A percentile compares a stretch with the other conserved stretches of the same genome.
phyloP scores from a whole-genome alignment of 2,329 filamentous ascomycete species.

The Thelonectria rubi region DNA sequence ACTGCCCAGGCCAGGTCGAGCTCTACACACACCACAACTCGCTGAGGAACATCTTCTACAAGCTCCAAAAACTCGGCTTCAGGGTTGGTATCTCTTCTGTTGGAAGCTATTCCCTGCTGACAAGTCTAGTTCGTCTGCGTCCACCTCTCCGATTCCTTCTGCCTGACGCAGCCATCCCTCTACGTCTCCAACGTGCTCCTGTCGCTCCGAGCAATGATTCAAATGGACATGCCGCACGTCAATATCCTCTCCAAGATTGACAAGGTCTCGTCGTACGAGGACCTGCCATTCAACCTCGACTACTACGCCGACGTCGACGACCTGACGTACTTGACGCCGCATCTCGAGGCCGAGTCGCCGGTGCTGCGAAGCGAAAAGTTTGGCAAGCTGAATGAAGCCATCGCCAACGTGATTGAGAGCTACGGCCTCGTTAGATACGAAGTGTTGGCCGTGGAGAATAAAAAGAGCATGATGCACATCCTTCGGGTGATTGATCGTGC shows the following conservation, averaged over 20 bases:
- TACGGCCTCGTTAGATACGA: conserved; percentile 93
- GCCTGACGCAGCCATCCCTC: conserved; percentile 89
- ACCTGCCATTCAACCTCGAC: conserved; percentile 92
- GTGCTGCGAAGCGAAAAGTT: conserved; percentile 78
- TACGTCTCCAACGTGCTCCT: conserved; percentile 95
- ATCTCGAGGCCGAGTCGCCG: conserved; percentile 81
- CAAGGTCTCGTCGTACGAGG: conserved; percentile 84
- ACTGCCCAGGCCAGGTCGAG: conserved; percentile 97
- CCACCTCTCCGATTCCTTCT: conserved; percentile 93
- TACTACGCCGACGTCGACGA: conserved; percentile 99
- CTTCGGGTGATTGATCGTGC: conserved; percentile 90
- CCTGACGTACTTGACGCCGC: conserved; percentile 81
- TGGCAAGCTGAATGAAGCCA: conserved; percentile 82
- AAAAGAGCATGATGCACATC: conserved; percentile 94
- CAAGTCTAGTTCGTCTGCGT: conserved; percentile 81
- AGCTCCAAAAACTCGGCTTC: conserved; percentile 89
- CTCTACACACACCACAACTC: conserved; percentile 96
- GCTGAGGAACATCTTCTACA: conserved; percentile 89
- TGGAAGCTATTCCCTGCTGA: conserved; percentile 27
- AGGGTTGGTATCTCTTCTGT: conserved; percentile 67
- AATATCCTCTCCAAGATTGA: conserved; percentile 99
- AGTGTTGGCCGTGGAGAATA: conserved; percentile 94
- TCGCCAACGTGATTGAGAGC: conserved; percentile 86
- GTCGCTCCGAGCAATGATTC: conserved; percentile 94
- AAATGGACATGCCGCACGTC: conserved; percentile 95